These are phyloP conservation scores for Phytopythium cucurbitacearum DNA, from an alignment of 352 stramenopile genomes.

Conservation along the genomic window DNA sequence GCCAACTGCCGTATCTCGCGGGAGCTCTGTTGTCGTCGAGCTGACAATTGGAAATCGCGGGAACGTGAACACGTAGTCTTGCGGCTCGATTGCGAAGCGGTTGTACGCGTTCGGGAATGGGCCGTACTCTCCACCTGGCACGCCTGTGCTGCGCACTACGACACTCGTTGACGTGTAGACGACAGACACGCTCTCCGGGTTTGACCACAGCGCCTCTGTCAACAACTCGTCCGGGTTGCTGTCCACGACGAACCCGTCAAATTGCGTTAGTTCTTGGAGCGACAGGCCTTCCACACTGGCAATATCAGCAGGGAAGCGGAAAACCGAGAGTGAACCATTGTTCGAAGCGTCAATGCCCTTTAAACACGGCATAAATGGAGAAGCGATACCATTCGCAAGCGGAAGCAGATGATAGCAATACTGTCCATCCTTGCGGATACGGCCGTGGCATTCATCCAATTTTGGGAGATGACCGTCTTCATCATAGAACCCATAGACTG, in stretches of 20 bases:
- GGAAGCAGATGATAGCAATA: slow-evolving; percentile 56
- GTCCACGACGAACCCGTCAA: slow-evolving; percentile 54
- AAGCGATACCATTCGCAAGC: not conserved
- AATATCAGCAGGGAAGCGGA: slow-evolving; percentile 43
- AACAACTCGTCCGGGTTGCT: slow-evolving; percentile 23
- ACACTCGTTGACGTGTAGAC: slow-evolving; percentile 46
- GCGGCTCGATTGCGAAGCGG: slow-evolving; percentile 25
- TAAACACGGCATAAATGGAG: slow-evolving; percentile 53
- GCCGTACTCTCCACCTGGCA: slow-evolving; percentile 41
- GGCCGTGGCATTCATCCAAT: slow-evolving; percentile 60
- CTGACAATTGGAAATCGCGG: slow-evolving; percentile 33
- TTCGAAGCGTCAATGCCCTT: slow-evolving; percentile 30
- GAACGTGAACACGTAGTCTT: slow-evolving; percentile 69
- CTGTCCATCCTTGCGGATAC: slow-evolving; percentile 27
- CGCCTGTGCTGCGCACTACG: slow-evolving; percentile 53
- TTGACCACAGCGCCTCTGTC: slow-evolving; percentile 39
- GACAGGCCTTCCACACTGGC: slow-evolving; percentile 45
- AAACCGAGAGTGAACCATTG: slow-evolving; percentile 24
- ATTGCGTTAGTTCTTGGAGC: slow-evolving; percentile 33
- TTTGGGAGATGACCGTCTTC: slow-evolving; percentile 34
- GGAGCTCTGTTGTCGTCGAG: slow-evolving; percentile 20
- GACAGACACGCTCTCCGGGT: slow-evolving; percentile 38
- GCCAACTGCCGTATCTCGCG: slow-evolving; percentile 39
- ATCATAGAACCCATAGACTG: slow-evolving; percentile 48
- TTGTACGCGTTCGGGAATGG: slow-evolving; percentile 75